Base-by-base conservation (phyloP, 2,329 filamentous ascomycete species). In the Juglanconis sp. region DNA sequence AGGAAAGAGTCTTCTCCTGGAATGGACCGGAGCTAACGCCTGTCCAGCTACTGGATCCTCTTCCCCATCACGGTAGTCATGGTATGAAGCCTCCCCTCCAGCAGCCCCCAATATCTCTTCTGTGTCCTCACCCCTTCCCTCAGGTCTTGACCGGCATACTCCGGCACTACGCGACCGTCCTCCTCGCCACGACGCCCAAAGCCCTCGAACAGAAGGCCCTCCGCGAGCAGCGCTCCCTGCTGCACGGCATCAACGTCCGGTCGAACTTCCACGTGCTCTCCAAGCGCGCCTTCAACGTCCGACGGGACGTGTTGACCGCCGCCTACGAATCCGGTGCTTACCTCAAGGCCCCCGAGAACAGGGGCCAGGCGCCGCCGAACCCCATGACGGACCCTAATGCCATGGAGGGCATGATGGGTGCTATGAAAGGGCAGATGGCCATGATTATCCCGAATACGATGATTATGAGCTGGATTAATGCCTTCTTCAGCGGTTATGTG, bases 381-480 rank as follows among this genome's bases (percentile, higher is more conserved):
- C 95, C 95, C 4, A 92, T 99, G 86, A 91, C 89, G 10, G 95
- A 99, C 74, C 96, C 96, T 30, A 89, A 89, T 52, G 92, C 91
- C 61, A 99, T 99, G 95, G 96, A 99, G 72, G 94, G 93, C 67
- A 99, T 99, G 95, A 99, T 99, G 95, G 94, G 95, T 67, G 96
- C 96, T 92, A 96, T 99, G 91, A 99, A 99, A 85, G 93, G 93
- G 60, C 96, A 99, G 73, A 96, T 99, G 90, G 94, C 95, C 65
- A 99, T 98, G 95, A 98, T 99, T 80, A 92, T 99, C 61, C 95
- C 95, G 53, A 96, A 99, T 76, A 98, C 93, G 5, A 78, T 99
- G 72, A 99, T 99, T 68, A 99, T 99, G 95, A 95, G 94, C 66
- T 99, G 95, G 95, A 98, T 99, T 74, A 99, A 99, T 78, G 93